Base-by-base conservation (phyloP, 352 stramenopile genomes). In the Pythium folliculosum region DNA sequence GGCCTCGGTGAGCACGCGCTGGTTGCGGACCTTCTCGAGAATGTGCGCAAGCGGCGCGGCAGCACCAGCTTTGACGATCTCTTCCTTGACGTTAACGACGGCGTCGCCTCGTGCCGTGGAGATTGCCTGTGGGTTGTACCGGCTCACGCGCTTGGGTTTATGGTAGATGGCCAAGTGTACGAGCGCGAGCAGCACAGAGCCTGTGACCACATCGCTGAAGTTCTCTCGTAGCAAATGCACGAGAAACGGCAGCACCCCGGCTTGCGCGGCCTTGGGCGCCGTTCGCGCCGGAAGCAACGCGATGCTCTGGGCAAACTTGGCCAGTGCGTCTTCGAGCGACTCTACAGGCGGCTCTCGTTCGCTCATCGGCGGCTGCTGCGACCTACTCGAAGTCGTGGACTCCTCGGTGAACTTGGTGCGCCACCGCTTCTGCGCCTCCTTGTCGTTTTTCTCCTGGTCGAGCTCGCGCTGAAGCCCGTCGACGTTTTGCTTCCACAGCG, bases 271-370 rank as follows among this genome's bases (percentile, higher is more conserved):
- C 19, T 80, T 74, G 0, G 70, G 70, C 3, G 85, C 77, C 19
- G 75, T 60, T 0, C 64, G 72, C 2, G 79, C 73, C n/a, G 82
- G 85, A 2, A 93, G 69, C 21, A 93, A 58, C 16, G 85, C 82
- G 10, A 93, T 78, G 58, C 71, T 90, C 56, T 93, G 85, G 0
- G 82, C 81, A 68, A 93, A 93, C 40, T 77, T 78, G 17, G 82
- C 81, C 65, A 93, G 82, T 12, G 84, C 80, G 44, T 90, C 78
- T 27, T 91, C 75, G 0, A 76, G 75, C 30, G 57, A 72, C 32
- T 80, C 81, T 47, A 77, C 67, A 0, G 30, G 10, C 1, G 60
- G 7, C 21, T 65, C 23, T n/a, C 25, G 17, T 12, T 70, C 35
- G 32, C 27, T 32, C 35, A 7, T 14, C 35, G 8, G 35, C 10